Base-by-base conservation (phyloP, 73 alveolate species). In the Tetrahymena borealis region DNA sequence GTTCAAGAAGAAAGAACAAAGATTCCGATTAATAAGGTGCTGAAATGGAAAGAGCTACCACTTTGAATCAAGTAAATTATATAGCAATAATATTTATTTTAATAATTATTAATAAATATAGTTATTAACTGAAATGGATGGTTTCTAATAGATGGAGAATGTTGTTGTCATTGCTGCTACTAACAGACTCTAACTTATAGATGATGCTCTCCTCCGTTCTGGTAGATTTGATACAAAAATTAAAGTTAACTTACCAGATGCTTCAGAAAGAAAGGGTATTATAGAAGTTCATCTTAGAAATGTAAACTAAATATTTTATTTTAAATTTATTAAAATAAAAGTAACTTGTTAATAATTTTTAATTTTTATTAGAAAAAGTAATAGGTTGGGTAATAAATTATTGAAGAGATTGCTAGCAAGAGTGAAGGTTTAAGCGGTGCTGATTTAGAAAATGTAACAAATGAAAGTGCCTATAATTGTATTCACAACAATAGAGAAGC, bases 151-250 rank as follows among this genome's bases (percentile, higher is more conserved):
- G 77, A 95, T 95, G 91, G 96, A 97, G 39, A 95, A 94, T 90
- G 93, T 98, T 4, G 93, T 97, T 13, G 98, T 98, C 18, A 96
- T 98, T 7, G 99, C 98, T 24, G 99, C 99, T 7, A 98, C 99
- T 7, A 98, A 98, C 91, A 79, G 97, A 85, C 95, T 94, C 32
- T 91, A 91, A 20, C 94, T 94, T 10, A 91, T 98, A n/a, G 99
- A 98, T 90, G 97, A 94, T 35, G 99, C 99, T 18, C 95, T 98
- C 20, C 79, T 95, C 38, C 96, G 99, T 96, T 98, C 99, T 33
- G 99, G 99, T n/a, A 91, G 99, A 94, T 97, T 98, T 39, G 99
- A 98, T 90, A 94, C 96, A 38, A 97, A 95, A 93, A 97, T 98
- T 33, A 97, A 97, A 33, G 94, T 98, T 78, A 91, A 93, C 9